A percentile compares a stretch with the other conserved stretches of the same genome.
phyloP scores from a whole-genome alignment of 2,329 filamentous ascomycete genomes.

The Colletotrichum plurivorum region DNA sequence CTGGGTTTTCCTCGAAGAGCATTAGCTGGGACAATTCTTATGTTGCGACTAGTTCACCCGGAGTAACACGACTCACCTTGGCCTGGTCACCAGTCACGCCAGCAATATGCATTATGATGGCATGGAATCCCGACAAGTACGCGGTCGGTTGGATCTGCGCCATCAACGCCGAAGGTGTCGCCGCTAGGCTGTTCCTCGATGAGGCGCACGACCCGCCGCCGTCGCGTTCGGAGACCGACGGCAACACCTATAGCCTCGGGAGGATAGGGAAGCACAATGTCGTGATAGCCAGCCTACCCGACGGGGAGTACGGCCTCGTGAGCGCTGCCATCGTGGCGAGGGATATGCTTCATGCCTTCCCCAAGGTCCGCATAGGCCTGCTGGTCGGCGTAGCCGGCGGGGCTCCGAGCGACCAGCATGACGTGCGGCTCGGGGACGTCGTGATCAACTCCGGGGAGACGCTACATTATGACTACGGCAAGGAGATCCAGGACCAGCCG shows the following conservation, averaged over 20 bases:
- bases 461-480: constrained; percentile 47
- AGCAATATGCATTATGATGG: no score
- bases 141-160: not conserved
- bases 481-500: constrained; percentile 36
- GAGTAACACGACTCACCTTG: no score
- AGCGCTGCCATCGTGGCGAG: constrained; percentile 42
- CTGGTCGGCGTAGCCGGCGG: constrained; percentile 55
- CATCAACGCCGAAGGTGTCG: not conserved
- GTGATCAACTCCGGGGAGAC: constrained; percentile 42
- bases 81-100: no score
- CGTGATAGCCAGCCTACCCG: not conserved
- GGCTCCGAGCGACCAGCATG: constrained; percentile 49
- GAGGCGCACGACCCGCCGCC: not conserved
- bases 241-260: not conserved
- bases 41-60: no score
- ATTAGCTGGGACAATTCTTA: no score
- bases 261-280: not conserved
- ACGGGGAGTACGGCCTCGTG: constrained; percentile 39
- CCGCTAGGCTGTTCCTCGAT: not conserved
- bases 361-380: constrained; percentile 48
- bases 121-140: not conserved
- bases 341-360: constrained; percentile 49
- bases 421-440: constrained; percentile 48
- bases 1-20: no score
- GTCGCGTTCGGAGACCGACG: not conserved